Conservation (phyloP, 2,329 filamentous ascomycete genomes). For the Fusarium succisae region DNA sequence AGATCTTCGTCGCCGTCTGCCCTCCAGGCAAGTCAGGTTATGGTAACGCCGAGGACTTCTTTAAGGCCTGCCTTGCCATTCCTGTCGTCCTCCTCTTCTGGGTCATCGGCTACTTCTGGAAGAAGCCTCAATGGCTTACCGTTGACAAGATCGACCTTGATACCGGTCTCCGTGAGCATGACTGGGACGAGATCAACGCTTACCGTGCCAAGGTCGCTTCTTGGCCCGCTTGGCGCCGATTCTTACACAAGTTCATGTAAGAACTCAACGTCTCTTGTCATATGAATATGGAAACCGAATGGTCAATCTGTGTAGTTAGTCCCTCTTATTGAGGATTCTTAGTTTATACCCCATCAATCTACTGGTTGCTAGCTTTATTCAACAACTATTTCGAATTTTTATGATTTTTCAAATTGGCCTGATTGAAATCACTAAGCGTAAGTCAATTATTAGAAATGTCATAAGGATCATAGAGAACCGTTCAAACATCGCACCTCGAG, state of each 20-base stretch:
- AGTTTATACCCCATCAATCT: slow-evolving; percentile 32
- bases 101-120: slow-evolving; percentile 69
- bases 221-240: slow-evolving; percentile 59
- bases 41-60: slow-evolving; percentile 59
- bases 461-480: accelerated
- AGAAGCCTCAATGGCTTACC: slow-evolving; percentile 67
- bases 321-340: slow-evolving; percentile 4
- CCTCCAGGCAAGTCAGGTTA: slow-evolving; percentile 46
- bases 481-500: no score
- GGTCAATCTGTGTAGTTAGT: slow-evolving; percentile 13
- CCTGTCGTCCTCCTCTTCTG: slow-evolving; percentile 65
- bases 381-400: no score
- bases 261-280: accelerated
- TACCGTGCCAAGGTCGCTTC: slow-evolving; percentile 57
- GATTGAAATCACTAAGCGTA: no score
- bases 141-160: slow-evolving; percentile 73
- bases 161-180: slow-evolving; percentile 69
- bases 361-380: background rate
- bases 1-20: slow-evolving; percentile 60
- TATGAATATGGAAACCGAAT: background rate
- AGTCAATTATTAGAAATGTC: accelerated
- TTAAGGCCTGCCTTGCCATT: slow-evolving; percentile 62
- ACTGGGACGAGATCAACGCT: slow-evolving; percentile 70
- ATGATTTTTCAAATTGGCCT: accelerated
- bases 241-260: slow-evolving; percentile 27